A percentile compares a stretch with the other conserved stretches of the same genome.
Evolutionary conservation across 805 yeast species (phyloP).

Genomic region (Myxozyma monticola): DNA sequence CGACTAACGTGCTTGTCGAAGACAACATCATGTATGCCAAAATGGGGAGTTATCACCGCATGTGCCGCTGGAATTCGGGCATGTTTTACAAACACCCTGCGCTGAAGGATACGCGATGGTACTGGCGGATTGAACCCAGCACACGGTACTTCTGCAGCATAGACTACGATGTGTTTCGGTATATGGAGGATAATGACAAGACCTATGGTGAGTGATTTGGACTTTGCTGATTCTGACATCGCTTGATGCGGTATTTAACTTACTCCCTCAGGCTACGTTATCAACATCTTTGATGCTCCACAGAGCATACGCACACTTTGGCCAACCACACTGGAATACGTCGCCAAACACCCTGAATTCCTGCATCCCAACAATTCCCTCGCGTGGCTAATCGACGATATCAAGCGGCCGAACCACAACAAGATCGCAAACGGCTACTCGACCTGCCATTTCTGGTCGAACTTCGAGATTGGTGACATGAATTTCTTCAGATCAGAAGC

Average conservation of each 20-base stretch:
- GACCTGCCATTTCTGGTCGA: conserved; percentile 89
- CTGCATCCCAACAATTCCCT: conserved; percentile 60
- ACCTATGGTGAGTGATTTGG: conserved; percentile 78
- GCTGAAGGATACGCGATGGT: conserved; percentile 61
- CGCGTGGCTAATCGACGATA: conserved; percentile 61
- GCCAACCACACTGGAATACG: conserved; percentile 65
- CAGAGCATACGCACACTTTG: conserved; percentile 63
- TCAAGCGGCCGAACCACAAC: conserved; percentile 51
- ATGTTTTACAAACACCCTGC: conserved; percentile 64
- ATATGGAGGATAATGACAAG: conserved; percentile 56
- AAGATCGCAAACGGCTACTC: conserved; percentile 57
- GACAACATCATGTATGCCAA: conserved; percentile 62
- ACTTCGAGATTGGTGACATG: conserved; percentile 82
- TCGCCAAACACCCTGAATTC: conserved; percentile 57
- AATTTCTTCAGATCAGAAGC: conserved; percentile 73
- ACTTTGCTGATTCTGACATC: no score
- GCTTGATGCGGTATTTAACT: conserved; percentile 47
- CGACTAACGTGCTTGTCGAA: conserved; percentile 41
- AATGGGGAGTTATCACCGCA: conserved; percentile 67
- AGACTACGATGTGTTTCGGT: conserved; percentile 58
- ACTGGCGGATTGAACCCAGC: conserved; percentile 80
- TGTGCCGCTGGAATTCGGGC: conserved; percentile 79
- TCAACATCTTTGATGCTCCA: conserved; percentile 69
- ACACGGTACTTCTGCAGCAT: conserved; percentile 67
- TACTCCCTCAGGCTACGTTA: conserved; percentile 50